Evolutionary conservation across 352 stramenopile genomes (phyloP).

Genomic region (Poterioochromonas sp.): DNA sequence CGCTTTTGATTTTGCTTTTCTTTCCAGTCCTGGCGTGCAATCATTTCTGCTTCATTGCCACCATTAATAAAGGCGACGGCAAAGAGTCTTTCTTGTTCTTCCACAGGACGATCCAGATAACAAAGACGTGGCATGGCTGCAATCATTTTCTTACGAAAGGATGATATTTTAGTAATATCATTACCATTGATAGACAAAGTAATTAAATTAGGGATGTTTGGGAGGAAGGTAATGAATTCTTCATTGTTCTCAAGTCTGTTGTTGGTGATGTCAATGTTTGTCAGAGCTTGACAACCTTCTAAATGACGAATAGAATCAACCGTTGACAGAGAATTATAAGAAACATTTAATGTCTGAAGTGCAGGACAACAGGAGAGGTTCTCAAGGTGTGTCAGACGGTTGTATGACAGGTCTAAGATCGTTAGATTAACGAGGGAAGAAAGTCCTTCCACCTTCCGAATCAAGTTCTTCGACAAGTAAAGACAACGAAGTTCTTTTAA

Average conservation of each 20-base stretch:
- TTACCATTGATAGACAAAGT: conserved; percentile 66
- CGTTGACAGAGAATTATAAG: conserved; percentile 61
- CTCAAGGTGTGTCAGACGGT: conserved; percentile 8
- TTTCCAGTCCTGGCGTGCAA: conserved; percentile 60
- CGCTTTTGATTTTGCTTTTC: conserved; percentile 44
- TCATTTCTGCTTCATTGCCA: conserved; percentile 70
- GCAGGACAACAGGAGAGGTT: conserved; percentile 28
- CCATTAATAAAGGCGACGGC: conserved; percentile 72
- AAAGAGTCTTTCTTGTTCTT: conserved; percentile 70
- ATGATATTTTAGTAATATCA: conserved; percentile 69
- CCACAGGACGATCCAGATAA: conserved; percentile 87
- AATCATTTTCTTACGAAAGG: conserved; percentile 86
- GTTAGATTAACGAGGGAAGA: conserved; percentile 46
- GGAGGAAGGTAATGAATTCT: conserved; percentile 56
- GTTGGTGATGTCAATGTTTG: conserved; percentile 78
- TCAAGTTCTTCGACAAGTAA: conserved; percentile 83
- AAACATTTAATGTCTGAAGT: conserved; percentile 64
- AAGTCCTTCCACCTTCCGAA: conserved; percentile 61
- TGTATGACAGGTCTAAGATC: conserved; percentile 33
- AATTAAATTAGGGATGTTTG: conserved; percentile 49
- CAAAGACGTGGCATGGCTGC: conserved; percentile 65
- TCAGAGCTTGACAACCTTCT: conserved; percentile 59
- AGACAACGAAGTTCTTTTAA: conserved; percentile 72
- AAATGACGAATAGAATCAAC: conserved; percentile 64
- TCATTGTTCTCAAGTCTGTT: conserved; percentile 62